Conservation (phyloP, 192 early-diverging fungal genomes). For the Entophlyctis helioformis region DNA sequence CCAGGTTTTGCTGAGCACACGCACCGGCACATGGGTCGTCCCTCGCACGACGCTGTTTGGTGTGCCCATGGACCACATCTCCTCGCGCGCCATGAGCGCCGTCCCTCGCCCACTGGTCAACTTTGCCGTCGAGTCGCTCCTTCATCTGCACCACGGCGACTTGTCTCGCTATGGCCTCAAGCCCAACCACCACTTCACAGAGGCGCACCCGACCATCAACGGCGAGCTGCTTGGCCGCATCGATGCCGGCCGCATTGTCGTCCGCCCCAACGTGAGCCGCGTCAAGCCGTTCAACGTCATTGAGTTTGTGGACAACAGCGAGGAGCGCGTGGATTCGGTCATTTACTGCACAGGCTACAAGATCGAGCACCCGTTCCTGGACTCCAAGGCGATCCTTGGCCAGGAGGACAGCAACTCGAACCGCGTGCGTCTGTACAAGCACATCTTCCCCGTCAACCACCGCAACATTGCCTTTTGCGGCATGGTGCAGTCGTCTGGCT, state of each 20-base stretch:
- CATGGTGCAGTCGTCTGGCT: conserved; percentile 36
- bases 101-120: conserved; percentile 25
- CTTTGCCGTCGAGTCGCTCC: conserved; percentile 15
- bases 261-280: conserved; percentile 29
- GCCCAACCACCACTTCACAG: conserved; percentile 19
- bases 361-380: conserved; percentile 36
- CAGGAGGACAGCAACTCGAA: conserved; percentile 22
- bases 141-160: conserved; percentile 18
- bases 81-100: conserved; percentile 18
- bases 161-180: conserved; percentile 23
- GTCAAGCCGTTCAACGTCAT: conserved; percentile 29
- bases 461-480: conserved; percentile 48
- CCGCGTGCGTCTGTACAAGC: conserved; percentile 43
- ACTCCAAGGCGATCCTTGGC: conserved; percentile 23
- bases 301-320: conserved; percentile 44
- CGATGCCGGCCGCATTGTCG: conserved; percentile 33
- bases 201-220: conserved; percentile 35
- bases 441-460: conserved; percentile 34
- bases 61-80: conserved; percentile 31
- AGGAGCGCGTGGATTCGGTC: conserved; percentile 39
- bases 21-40: conserved; percentile 33
- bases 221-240: conserved; percentile 35
- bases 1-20: conserved; percentile 30
- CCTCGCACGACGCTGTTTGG: conserved; percentile 28
- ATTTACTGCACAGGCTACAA: conserved; percentile 55